Evolutionary conservation across 2,329 filamentous ascomycete genomes (phyloP), one percentile per base, ranked within the genome.

Genomic region (Fusarium mangiferae): DNA sequence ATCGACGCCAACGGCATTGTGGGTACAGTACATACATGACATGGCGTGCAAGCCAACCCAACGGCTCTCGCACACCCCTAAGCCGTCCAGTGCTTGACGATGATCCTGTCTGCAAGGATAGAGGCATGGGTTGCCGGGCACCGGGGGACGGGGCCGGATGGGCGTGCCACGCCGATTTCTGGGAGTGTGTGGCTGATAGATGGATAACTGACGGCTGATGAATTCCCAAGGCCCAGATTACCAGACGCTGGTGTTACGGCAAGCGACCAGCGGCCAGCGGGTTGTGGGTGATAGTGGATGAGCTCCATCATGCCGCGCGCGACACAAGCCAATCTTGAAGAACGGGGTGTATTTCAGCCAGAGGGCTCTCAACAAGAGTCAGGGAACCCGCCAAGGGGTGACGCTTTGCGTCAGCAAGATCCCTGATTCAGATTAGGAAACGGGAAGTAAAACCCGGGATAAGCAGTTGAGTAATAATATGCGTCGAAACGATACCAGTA

Each of bases 401-500:
- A 52, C 62, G 54, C 66, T 60, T 76, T 78, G 70, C 74, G 67
- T 77, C 76, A 78, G 70, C 66, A 63, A 78, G 73, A 78, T 77
- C 74, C 75, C 62, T 76, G 74, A 72, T 73, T 72, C 55, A 76
- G 71, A 75, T 72, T 76, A 70, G 70, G 74, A 58, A 68, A 73
- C 74, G 66, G 64, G 71, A 70, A 67, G 72, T 61, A 62, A 67
- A 63, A 49, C 49, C 42, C 55, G 64, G 72, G 51, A 67, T 72
- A 61, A 62, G 39, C 49, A 66, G 49, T 59, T 46, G 38, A 39
- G 39, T 42, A 56, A 49, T 60, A 57, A 18, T 58, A 51, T 54
- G 62, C 46, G 58, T 51, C 36, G 36, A 54, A 54, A 65, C 57
- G 35, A 33, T 68, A 46, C 36, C 61, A 70, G 30, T 68, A 46